Evolutionary conservation across 2,329 filamentous ascomycete genomes (phyloP).

Genomic region (Exophiala lecanii-corni): DNA sequence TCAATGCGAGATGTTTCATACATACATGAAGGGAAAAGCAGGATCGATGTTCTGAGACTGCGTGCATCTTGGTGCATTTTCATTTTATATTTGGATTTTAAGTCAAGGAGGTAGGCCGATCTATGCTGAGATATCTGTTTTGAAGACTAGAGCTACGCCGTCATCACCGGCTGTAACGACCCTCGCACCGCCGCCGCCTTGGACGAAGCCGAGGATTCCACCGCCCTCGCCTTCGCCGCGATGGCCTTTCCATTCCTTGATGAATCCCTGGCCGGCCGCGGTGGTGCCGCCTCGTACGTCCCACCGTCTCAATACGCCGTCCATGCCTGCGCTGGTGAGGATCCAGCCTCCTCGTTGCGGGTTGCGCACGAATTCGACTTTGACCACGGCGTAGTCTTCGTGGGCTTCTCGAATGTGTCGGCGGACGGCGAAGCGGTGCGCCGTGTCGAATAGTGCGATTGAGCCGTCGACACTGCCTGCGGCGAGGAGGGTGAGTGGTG

Average conservation of each 20-base stretch:
- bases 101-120: too few species aligned
- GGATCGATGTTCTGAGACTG: too few species aligned
- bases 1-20: too few species aligned
- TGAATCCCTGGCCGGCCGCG: slow-evolving; percentile 60
- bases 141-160: slow-evolving; percentile 43
- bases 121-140: slow-evolving; percentile 13
- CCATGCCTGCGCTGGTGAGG: slow-evolving; percentile 84
- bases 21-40: too few species aligned
- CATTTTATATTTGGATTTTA: too few species aligned
- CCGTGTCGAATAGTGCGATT: slow-evolving; percentile 82
- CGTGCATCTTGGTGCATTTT: too few species aligned
- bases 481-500: slow-evolving; percentile 57
- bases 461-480: slow-evolving; percentile 61
- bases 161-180: slow-evolving; percentile 92
- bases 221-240: slow-evolving; percentile 78
- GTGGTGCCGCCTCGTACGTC: slow-evolving; percentile 67
- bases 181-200: slow-evolving; percentile 56
- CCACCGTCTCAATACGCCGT: slow-evolving; percentile 87
- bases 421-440: slow-evolving; percentile 80
- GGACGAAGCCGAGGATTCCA: slow-evolving; percentile 86
- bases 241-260: slow-evolving; percentile 89
- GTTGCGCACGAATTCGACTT: slow-evolving; percentile 68
- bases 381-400: slow-evolving; percentile 84
- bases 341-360: slow-evolving; percentile 54
- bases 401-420: slow-evolving; percentile 77